phyloP scores from a whole-genome alignment of 2,329 filamentous ascomycete species.

The Trichoderma sp. region DNA sequence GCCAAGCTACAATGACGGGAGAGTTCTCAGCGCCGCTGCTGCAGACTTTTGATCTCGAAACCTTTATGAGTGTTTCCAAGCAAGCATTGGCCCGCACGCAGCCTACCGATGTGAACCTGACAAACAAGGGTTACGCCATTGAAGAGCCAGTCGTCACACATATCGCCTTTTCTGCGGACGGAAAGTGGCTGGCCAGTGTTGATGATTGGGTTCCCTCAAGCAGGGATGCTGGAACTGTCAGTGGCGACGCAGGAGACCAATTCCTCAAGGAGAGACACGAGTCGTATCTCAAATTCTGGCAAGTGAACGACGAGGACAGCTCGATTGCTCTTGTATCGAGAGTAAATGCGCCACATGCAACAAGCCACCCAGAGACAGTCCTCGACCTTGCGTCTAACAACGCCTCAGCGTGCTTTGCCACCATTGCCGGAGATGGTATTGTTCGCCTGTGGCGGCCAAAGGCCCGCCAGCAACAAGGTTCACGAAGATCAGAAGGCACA shows the following conservation, averaged over 20 bases:
- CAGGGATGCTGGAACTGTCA: constrained; percentile 62
- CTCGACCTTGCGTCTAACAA: constrained; percentile 76
- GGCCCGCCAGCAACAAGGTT: constrained; percentile 68
- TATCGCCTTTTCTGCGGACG: constrained; percentile 76
- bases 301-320: constrained; percentile 60
- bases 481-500: constrained; percentile 58
- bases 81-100: constrained; percentile 90
- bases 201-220: constrained; percentile 85
- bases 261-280: constrained; percentile 64
- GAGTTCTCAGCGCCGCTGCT: constrained; percentile 62
- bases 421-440: constrained; percentile 77
- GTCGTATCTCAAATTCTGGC: constrained; percentile 90
- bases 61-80: constrained; percentile 76
- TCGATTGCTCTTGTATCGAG: constrained; percentile 78
- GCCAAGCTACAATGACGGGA: constrained; percentile 58
- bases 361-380: constrained; percentile 60
- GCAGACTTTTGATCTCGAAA: constrained; percentile 85
- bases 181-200: constrained; percentile 86
- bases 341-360: constrained; percentile 79
- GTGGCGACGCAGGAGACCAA: constrained; percentile 45
- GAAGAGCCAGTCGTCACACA: constrained; percentile 77
- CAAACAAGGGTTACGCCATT: constrained; percentile 71
- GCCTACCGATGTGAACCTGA: constrained; percentile 77
- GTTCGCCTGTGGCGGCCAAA: constrained; percentile 83
- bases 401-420: constrained; percentile 73